Evolutionary conservation across 139 green algal species (phyloP).

Genomic region (Raphidocelis subcapitata): DNA sequence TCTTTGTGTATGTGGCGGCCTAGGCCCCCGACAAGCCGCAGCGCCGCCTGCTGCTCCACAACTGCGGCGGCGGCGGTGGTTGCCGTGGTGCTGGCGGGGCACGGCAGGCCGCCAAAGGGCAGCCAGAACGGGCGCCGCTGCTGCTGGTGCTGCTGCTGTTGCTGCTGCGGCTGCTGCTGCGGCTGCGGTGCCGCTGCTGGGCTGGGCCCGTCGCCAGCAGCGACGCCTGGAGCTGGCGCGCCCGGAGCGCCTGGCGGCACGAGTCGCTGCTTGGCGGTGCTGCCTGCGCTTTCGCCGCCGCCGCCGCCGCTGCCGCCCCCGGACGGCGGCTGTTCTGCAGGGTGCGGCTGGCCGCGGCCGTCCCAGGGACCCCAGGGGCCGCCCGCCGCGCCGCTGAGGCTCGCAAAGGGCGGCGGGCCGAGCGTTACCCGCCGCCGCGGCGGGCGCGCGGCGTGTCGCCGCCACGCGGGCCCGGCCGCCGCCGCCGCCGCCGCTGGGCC

Average conservation of each 20-base stretch:
- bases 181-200: neutral
- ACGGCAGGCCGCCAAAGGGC: slow-evolving; percentile 20
- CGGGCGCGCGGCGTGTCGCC: too few species aligned
- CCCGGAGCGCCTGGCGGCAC: neutral
- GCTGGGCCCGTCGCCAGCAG: neutral
- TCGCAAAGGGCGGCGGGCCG: too few species aligned
- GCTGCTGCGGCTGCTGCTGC: slow-evolving; percentile 5
- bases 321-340: too few species aligned
- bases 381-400: too few species aligned
- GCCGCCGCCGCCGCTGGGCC: too few species aligned
- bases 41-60: neutral
- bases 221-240: neutral
- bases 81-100: slow-evolving; percentile 1
- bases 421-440: too few species aligned
- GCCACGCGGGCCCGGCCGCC: too few species aligned
- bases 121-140: neutral
- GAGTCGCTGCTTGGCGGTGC: neutral
- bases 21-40: neutral
- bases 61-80: neutral
- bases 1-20: neutral
- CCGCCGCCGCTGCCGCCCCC: neutral
- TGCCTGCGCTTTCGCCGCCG: slow-evolving; percentile 5
- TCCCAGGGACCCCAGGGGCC: too few species aligned
- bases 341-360: too few species aligned
- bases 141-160: neutral